phyloP scores from a whole-genome alignment of 805 yeast species.

The Lachancea thermotolerans region DNA sequence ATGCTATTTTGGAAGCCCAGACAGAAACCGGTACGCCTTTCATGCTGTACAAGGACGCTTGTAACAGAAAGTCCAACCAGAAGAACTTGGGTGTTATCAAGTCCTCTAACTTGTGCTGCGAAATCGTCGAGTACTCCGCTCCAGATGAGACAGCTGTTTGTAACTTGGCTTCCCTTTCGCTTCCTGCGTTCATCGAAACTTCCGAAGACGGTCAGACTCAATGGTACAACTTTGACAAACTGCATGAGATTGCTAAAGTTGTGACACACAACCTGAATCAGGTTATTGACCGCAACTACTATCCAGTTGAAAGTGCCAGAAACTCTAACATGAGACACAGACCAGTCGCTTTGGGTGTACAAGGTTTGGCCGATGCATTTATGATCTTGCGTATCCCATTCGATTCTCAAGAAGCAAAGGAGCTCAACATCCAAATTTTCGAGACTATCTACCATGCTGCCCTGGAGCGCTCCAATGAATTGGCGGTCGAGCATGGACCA shows the following conservation, averaged over 20 bases:
- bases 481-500: constrained; percentile 62
- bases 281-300: constrained; percentile 77
- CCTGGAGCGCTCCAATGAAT: constrained; percentile 76
- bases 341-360: constrained; percentile 97
- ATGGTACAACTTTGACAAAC: constrained; percentile 61
- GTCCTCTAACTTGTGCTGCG: constrained; percentile 91
- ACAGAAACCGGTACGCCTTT: constrained; percentile 96
- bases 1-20: constrained; percentile 82
- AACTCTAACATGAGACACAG: constrained; percentile 74
- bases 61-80: constrained; percentile 83
- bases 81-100: constrained; percentile 88
- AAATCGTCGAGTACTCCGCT: constrained; percentile 85
- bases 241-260: constrained; percentile 74
- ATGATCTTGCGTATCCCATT: constrained; percentile 76
- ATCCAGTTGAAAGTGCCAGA: constrained; percentile 76
- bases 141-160: constrained; percentile 95
- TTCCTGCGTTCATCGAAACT: constrained; percentile 65
- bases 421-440: constrained; percentile 75
- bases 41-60: constrained; percentile 88
- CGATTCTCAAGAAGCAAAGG: constrained; percentile 72
- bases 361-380: constrained; percentile 89
- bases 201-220: constrained; percentile 40
- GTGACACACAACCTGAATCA: constrained; percentile 71
- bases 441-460: constrained; percentile 96
- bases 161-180: constrained; percentile 84